phyloP scores from a whole-genome alignment of 257 asterid species.

The Nicotiana obtusifolia region DNA sequence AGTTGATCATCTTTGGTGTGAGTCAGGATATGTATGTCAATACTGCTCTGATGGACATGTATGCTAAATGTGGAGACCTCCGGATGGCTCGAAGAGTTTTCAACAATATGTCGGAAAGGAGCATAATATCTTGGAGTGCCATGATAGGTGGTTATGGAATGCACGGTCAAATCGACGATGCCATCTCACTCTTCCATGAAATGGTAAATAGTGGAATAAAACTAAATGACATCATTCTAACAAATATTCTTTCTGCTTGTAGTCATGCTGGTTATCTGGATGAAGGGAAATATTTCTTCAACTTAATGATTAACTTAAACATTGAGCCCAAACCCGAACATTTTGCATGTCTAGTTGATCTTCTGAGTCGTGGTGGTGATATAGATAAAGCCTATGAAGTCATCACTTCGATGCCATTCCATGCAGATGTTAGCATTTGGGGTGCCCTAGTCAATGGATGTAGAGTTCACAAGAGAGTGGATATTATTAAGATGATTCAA shows the following conservation, averaged over 20 bases:
- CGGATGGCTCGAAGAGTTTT: slow-evolving; percentile 55
- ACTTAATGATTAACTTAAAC: slow-evolving; percentile 51
- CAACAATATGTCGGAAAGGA: slow-evolving; percentile 41
- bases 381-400: slow-evolving; percentile 57
- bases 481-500: slow-evolving; percentile 45
- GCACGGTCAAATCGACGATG: slow-evolving; percentile 62
- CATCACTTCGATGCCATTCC: slow-evolving; percentile 52
- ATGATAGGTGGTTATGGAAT: slow-evolving; percentile 74
- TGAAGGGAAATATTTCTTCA: slow-evolving; percentile 60
- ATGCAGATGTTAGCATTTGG: slow-evolving; percentile 66
- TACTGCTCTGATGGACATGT: slow-evolving; percentile 68
- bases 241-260: slow-evolving; percentile 75
- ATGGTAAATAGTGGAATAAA: slow-evolving; percentile 58
- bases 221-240: slow-evolving; percentile 66
- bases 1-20: slow-evolving; percentile 46
- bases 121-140: slow-evolving; percentile 76
- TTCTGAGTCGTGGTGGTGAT: slow-evolving; percentile 83
- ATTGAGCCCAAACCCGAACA: slow-evolving; percentile 63
- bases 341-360: slow-evolving; percentile 78
- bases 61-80: slow-evolving; percentile 81
- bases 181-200: slow-evolving; percentile 41
- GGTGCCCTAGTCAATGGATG: slow-evolving; percentile 80
- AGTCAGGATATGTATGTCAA: slow-evolving; percentile 47
- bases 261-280: slow-evolving; percentile 76
- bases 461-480: slow-evolving; percentile 72